Evolutionary conservation across 306 rosid species (phyloP).

Genomic region (Carpinus viminea): DNA sequence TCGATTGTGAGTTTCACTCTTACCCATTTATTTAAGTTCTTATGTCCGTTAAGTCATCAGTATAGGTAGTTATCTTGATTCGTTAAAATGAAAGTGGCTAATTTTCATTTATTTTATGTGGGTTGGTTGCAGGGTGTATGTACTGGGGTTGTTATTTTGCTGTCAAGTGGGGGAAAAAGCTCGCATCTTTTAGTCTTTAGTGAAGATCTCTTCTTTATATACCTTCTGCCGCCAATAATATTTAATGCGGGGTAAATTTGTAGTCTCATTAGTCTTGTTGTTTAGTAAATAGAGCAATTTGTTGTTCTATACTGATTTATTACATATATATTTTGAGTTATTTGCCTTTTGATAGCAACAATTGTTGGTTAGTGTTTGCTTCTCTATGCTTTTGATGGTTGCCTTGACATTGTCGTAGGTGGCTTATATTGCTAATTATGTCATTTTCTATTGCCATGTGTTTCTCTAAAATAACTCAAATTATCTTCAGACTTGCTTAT

Average conservation of each 20-base stretch:
- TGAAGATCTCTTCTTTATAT: constrained; percentile 93
- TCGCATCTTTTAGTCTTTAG: constrained; percentile 91
- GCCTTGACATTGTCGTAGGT: neutral
- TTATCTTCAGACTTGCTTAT: neutral
- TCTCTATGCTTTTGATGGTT: neutral
- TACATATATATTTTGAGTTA: neutral
- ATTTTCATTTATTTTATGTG: constrained; percentile 23
- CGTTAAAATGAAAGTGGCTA: neutral
- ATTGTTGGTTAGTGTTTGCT: neutral
- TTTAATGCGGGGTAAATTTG: constrained; percentile 88
- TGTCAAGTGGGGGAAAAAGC: constrained; percentile 74
- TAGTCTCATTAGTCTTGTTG: neutral
- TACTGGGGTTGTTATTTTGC: constrained; percentile 78
- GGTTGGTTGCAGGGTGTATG: constrained; percentile 67
- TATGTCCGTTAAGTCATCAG: neutral
- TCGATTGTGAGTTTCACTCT: constrained; percentile 61
- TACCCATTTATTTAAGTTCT: neutral
- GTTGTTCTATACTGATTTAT: neutral
- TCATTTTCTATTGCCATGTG: neutral
- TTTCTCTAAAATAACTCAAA: neutral
- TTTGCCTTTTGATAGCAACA: neutral
- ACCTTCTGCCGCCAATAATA: constrained; percentile 95
- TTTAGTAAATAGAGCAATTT: neutral
- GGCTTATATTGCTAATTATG: constrained; percentile 5
- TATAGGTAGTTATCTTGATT: neutral